Conservation (phyloP, 2,329 filamentous ascomycete genomes). For the Sphaerulina musiva region DNA sequence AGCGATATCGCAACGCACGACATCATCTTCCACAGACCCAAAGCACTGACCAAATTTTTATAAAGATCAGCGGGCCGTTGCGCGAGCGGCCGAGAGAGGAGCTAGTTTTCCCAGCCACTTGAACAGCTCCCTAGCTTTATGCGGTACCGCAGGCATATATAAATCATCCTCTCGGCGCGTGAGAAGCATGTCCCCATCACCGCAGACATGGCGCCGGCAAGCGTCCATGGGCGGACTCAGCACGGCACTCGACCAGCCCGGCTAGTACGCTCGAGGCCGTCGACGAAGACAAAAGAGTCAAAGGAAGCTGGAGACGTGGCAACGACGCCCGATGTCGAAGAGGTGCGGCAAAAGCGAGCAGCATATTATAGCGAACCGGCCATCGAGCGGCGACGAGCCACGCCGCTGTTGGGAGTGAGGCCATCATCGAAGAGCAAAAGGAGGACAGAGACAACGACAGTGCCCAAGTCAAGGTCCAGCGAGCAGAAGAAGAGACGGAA, state of each 20-base stretch:
- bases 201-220: slow-evolving; percentile 18
- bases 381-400: slow-evolving; percentile 8
- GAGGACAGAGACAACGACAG: slow-evolving; percentile 9
- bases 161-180: background rate
- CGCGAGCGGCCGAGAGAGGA: background rate
- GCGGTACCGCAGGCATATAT: background rate
- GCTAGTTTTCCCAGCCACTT: slow-evolving; percentile 2
- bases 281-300: slow-evolving; percentile 14
- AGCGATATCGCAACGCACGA: slow-evolving; percentile 8
- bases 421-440: slow-evolving; percentile 1
- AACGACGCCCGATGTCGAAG: slow-evolving; percentile 36
- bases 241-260: slow-evolving; percentile 11
- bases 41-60: slow-evolving; percentile 8
- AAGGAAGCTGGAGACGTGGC: slow-evolving; percentile 13
- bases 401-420: slow-evolving; percentile 3
- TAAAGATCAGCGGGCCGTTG: background rate
- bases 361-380: slow-evolving; percentile 31
- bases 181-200: background rate
- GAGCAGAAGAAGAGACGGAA: slow-evolving; percentile 6
- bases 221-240: slow-evolving; percentile 20
- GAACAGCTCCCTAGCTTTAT: background rate
- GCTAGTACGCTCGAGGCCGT: slow-evolving; percentile 15
- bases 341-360: slow-evolving; percentile 35
- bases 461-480: background rate
- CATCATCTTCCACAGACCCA: background rate